Evolutionary conservation across 768 basidiomycete species (phyloP).

Genomic region (Cystofilobasidium ferigula): DNA sequence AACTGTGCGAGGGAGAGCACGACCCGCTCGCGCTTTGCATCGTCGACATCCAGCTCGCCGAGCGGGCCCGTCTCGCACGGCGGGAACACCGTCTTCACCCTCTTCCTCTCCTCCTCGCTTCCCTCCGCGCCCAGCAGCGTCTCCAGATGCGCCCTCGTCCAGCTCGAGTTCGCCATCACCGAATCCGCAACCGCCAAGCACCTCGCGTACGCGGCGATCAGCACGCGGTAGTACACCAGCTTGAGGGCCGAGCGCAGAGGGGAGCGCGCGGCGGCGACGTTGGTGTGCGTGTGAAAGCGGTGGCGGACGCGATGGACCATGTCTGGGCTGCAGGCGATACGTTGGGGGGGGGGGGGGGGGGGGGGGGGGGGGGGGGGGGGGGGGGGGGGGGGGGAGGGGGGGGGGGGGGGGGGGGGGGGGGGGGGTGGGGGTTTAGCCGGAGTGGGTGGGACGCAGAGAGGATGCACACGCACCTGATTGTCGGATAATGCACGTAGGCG

Average conservation of each 20-base stretch:
- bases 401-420: not conserved
- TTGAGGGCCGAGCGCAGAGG: slow-evolving; percentile 50
- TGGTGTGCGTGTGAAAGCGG: slow-evolving; percentile 53
- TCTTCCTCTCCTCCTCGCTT: not conserved
- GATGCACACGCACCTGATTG: slow-evolving; percentile 45
- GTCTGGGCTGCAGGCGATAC: slow-evolving; percentile 49
- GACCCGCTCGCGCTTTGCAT: slow-evolving; percentile 46
- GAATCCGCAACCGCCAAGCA: slow-evolving; percentile 55
- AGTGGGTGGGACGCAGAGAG: not conserved
- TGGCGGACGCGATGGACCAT: slow-evolving; percentile 74
- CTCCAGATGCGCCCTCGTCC: slow-evolving; percentile 80
- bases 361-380: too few relatives aligned
- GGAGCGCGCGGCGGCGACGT: slow-evolving; percentile 51
- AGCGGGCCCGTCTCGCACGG: slow-evolving; percentile 80
- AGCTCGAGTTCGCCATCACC: slow-evolving; percentile 86
- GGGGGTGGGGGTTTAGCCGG: not conserved
- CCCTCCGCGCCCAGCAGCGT: slow-evolving; percentile 45
- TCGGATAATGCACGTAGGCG: slow-evolving; percentile 93
- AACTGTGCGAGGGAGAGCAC: slow-evolving; percentile 89
- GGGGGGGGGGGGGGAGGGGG: not conserved
- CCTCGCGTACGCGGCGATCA: slow-evolving; percentile 69
- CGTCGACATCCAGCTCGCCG: slow-evolving; percentile 46
- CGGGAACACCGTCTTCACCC: slow-evolving; percentile 54
- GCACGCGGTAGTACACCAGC: slow-evolving; percentile 66
- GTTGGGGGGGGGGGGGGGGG: too few relatives aligned